Evolutionary conservation across 345 rosid species (phyloP), one percentile per base, ranked within the genome.

Genomic region (Moringa oleifera): DNA sequence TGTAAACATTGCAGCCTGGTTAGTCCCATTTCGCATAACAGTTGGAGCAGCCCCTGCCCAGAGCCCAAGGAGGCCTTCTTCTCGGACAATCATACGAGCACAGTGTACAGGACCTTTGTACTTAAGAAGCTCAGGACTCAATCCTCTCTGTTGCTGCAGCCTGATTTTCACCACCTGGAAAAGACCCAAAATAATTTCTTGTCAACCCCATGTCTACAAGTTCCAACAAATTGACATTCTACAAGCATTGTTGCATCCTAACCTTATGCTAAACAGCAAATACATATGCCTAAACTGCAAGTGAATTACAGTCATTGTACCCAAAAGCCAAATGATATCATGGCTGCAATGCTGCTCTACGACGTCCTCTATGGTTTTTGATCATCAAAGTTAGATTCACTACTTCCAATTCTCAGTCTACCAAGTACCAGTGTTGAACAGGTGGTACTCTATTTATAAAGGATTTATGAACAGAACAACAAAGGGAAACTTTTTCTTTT

Each of bases 1-100:
- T 0, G 97, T 90, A 61, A 94, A 90, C 99, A 88, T 94, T 51
- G 88, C 97, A 0, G 99, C 97, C 74, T 90, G 99, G 78, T 94
- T 90, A 22, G 97, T 94, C 13, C 99, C 97, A 60, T 94, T 94
- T 22, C 97, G 90, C 97, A 90, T 90, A 13, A 94, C 93, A 1
- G 97, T 94, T 8, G 99, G 97, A 28, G 95, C 82, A 62, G 96
- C 99, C 52, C 99, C 99, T 56, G 97, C 86, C 97, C 97, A 94
- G 50, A 94, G 80, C 19, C 99, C 99, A 7, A 77, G 62, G n/a
- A 85, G 53, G 60, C 92, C 89, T 75, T 94, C 96, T 74, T 90
- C 93, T 21, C 74, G 77, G 36, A 83, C 67, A 49, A 88, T 86
- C 67, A 65, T 68, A 24, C 80, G 77, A 28, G 95, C 96, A 73